Evolutionary conservation across 148 eudicot genomes (phyloP), one percentile per base, ranked within the genome.

Genomic region (Camellia granthamiana): DNA sequence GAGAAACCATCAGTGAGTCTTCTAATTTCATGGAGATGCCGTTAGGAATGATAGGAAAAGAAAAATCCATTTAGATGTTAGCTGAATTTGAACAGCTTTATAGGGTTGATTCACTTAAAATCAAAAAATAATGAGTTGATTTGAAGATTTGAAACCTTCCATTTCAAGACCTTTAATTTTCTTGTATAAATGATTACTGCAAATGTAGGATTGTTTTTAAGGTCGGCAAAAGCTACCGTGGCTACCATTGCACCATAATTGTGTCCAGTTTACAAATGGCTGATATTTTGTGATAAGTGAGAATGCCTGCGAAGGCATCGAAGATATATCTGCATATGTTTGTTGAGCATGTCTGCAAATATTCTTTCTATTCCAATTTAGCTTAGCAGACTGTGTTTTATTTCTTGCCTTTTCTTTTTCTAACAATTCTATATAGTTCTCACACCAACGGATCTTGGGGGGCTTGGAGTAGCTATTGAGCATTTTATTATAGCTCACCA

Each of bases 11-110:
- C 68, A 59, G 69, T 75, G 75, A 69, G 60, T 69, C 78, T 75
- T 46, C 60, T 75, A 47, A 44, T 69, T 55, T 19, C 76, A 61
- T 77, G 79, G 43, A 76, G 83, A 76, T 44, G 12, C 52, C 4
- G n/a, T 51, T 14, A 73, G 82, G 19, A 54, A 65, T 80, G 77
- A 73, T 64, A 80, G 77, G 69, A 49, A 80, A 72, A 72, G 6
- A 62, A 74, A 58, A 80, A 38, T 43, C 61, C 72, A 81, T 77
- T 76, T 47, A 69, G 75, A 60, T 81, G 43, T 63, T 69, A 18
- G 63, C 76, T 76, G 80, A 81, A 76, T 58, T 77, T 69, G 63
- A 60, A 76, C 59, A 58, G 60, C 61, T 76, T 23, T 42, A 69
- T 47, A 55, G 38, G 67, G 19, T 59, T 69, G 18, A 49, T 69